Conservation (phyloP, 352 stramenopile species). For the Hyphochytrium catenoides region DNA sequence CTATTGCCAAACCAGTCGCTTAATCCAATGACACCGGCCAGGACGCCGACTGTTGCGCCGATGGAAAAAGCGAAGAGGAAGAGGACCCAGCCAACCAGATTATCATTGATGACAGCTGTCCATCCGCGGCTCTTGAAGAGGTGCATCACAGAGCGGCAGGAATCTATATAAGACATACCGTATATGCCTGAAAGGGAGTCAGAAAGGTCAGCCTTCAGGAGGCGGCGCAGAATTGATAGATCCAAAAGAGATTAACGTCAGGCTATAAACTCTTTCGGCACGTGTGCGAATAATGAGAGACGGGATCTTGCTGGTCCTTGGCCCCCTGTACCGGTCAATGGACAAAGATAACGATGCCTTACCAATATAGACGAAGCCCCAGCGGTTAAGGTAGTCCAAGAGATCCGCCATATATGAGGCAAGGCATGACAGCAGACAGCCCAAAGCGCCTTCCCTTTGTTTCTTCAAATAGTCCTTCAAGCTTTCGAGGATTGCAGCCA, state of each 20-base stretch:
- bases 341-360: background rate
- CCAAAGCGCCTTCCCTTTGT: background rate
- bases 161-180: no score
- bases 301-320: constrained; percentile 26
- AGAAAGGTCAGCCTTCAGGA: constrained; percentile 67
- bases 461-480: constrained; percentile 22
- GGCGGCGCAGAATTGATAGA: constrained; percentile 69
- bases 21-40: no score
- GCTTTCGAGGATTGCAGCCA: constrained; percentile 59
- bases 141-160: constrained; percentile 62
- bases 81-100: constrained; percentile 48
- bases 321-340: constrained; percentile 28
- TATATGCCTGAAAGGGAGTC: constrained; percentile 54
- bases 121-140: constrained; percentile 56
- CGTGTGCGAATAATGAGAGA: constrained; percentile 47
- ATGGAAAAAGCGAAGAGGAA: constrained; percentile 51
- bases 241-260: constrained; percentile 58
- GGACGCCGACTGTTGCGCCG: constrained; percentile 13
- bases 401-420: background rate
- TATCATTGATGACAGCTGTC: constrained; percentile 68
- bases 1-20: no score
- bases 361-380: background rate
- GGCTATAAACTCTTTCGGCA: constrained; percentile 55
- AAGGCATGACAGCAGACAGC: background rate
- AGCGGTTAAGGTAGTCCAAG: background rate